These are phyloP conservation scores for Microdochium trichocladiopsis DNA, from an alignment of 2,329 filamentous ascomycete species.

Conservation along the genomic window DNA sequence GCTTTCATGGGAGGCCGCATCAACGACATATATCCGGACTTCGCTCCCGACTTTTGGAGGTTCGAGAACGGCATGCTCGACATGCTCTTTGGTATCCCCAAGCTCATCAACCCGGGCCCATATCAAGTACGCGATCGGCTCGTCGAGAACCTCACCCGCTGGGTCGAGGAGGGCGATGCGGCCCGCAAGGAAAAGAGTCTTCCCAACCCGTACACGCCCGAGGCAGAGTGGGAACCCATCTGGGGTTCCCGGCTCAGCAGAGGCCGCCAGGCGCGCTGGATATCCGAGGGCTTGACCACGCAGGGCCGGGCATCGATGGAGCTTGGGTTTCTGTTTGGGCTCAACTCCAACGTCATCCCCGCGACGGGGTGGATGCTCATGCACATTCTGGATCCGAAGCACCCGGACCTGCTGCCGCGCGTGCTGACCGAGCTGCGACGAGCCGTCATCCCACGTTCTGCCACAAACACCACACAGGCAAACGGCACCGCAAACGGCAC, in stretches of 20 bases:
- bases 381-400: neutral
- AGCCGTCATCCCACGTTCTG: neutral
- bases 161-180: neutral
- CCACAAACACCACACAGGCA: no score
- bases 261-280: neutral
- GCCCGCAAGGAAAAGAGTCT: neutral
- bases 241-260: neutral
- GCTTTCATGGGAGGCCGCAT: neutral
- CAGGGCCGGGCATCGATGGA: neutral
- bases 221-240: neutral
- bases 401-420: neutral
- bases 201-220: neutral
- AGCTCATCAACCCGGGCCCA: neutral
- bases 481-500: no score
- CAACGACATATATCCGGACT: neutral
- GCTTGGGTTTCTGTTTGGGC: neutral
- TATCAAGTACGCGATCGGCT: neutral
- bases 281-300: neutral
- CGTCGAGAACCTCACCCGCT: neutral
- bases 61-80: neutral
- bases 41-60: neutral
- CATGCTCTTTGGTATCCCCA: neutral
- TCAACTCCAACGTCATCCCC: constrained; percentile 2
- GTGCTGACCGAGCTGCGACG: neutral
- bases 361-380: constrained; percentile 1